Conservation (phyloP, 2,329 filamentous ascomycete genomes). For the Colletotrichum navitas region DNA sequence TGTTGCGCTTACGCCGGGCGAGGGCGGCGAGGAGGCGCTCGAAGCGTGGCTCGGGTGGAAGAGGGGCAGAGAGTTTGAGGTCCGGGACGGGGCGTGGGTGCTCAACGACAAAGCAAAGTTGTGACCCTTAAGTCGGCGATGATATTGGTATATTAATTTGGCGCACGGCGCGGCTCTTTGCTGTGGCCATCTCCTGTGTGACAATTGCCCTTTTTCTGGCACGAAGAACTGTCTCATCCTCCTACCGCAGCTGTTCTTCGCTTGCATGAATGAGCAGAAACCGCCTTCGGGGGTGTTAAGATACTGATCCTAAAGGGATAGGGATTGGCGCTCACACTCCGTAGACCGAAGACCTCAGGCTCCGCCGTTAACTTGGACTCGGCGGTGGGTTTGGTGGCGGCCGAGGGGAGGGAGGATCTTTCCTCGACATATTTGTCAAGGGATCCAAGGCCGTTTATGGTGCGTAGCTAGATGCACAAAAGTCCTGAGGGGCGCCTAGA, state of each 20-base stretch:
- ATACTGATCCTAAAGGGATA: not conserved
- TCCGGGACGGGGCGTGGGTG: conserved; percentile 72
- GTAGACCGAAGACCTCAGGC: not conserved
- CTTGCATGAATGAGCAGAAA: not conserved
- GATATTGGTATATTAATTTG: not conserved
- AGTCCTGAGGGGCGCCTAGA: not conserved
- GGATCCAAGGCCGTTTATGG: not conserved
- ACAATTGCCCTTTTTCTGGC: not conserved
- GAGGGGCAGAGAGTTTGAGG: conserved; percentile 77
- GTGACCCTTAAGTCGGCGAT: conserved; percentile 41
- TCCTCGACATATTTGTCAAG: conserved; percentile 50
- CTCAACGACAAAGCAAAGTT: conserved; percentile 54
- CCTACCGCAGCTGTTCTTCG: not conserved
- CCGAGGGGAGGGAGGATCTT: conserved; percentile 53
- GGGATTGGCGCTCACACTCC: not conserved
- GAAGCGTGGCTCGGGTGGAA: conserved; percentile 83
- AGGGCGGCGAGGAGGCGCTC: conserved; percentile 79
- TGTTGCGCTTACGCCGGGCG: conserved; percentile 70
- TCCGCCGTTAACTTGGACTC: conserved; percentile 46
- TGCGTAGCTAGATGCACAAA: too few species aligned
- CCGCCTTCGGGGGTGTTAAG: not conserved
- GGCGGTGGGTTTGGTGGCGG: conserved; percentile 54
- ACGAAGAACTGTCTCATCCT: too few species aligned
- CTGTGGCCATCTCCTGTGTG: not conserved
- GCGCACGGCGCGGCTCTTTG: not conserved